phyloP scores from a whole-genome alignment of 768 basidiomycete genomes.

The Lactifluus rugatus region DNA sequence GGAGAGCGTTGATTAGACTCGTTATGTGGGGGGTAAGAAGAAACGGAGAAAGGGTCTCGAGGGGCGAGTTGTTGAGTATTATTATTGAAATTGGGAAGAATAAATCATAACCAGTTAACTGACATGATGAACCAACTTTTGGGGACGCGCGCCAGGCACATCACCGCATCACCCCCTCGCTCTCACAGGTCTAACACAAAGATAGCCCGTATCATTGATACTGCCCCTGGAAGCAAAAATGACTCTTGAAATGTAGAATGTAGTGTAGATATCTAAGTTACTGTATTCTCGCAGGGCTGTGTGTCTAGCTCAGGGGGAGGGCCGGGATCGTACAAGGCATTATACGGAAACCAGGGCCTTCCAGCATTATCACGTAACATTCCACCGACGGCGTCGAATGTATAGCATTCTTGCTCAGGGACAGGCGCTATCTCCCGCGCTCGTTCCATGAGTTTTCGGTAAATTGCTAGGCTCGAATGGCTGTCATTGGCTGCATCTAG shows the following conservation, averaged over 20 bases:
- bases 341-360: conserved; percentile 42
- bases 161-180: too few relatives aligned
- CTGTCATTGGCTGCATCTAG: conserved; percentile 68
- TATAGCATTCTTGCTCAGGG: conserved; percentile 37
- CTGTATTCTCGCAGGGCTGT: too few relatives aligned
- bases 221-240: too few relatives aligned
- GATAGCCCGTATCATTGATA: too few relatives aligned
- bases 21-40: not conserved
- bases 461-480: conserved; percentile 50
- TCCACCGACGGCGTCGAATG: conserved; percentile 46
- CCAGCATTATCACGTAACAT: conserved; percentile 31
- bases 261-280: too few relatives aligned
- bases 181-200: too few relatives aligned
- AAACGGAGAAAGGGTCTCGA: not conserved
- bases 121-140: too few relatives aligned
- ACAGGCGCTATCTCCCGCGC: conserved; percentile 29
- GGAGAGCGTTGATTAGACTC: too few relatives aligned
- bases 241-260: too few relatives aligned
- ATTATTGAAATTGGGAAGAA: not conserved
- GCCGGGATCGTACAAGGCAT: conserved; percentile 66
- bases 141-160: too few relatives aligned
- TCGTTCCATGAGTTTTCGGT: conserved; percentile 38
- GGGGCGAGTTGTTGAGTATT: not conserved
- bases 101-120: not conserved
- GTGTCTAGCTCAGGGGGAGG: conserved; percentile 53